Evolutionary conservation across 352 stramenopile species (phyloP).

Genomic region (Stramenopiles sp.): DNA sequence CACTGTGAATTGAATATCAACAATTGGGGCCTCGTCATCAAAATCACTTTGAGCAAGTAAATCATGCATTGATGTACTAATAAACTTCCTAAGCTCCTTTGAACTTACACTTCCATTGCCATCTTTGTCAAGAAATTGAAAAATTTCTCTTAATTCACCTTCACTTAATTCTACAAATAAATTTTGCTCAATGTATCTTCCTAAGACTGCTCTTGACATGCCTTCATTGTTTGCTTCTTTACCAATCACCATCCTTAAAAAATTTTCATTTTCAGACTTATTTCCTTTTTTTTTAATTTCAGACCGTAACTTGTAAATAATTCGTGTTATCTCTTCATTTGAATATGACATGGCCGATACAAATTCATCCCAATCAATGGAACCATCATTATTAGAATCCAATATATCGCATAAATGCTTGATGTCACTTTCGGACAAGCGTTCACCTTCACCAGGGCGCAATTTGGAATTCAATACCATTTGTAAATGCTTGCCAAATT

Average conservation of each 20-base stretch:
- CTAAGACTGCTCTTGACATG: neutral
- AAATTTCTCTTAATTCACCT: neutral
- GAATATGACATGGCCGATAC: neutral
- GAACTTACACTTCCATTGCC: neutral
- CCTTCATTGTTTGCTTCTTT: neutral
- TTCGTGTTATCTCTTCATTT: neutral
- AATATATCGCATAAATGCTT: neutral
- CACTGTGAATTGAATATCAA: neutral
- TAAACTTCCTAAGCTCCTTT: neutral
- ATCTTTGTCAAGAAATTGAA: neutral
- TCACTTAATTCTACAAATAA: neutral
- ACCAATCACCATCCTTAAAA: neutral
- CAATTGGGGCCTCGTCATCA: neutral
- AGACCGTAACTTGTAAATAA: neutral
- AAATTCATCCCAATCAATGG: neutral
- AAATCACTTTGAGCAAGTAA: neutral
- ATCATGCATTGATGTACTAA: neutral
- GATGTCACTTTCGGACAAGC: neutral
- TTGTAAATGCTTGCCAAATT: neutral
- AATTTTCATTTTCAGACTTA: neutral
- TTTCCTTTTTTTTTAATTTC: neutral
- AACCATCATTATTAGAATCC: neutral
- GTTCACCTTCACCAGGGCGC: neutral
- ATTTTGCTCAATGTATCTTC: neutral
- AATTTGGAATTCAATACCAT: neutral